Evolutionary conservation across 352 stramenopile genomes (phyloP).

Genomic region (Pythium aristosporum): DNA sequence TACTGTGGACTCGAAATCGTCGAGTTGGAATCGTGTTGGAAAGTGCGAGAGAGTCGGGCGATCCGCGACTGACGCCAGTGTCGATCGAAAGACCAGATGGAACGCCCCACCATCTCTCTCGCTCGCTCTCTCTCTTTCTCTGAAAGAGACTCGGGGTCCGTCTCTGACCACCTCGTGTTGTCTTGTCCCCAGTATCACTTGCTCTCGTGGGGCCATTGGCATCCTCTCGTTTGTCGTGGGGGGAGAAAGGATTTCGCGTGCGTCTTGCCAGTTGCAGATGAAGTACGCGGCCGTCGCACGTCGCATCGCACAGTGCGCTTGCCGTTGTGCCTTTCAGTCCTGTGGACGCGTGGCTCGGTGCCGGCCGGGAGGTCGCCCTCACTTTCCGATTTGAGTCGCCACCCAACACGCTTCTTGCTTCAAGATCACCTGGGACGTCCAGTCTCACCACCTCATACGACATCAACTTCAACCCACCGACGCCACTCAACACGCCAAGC

Average conservation of each 20-base stretch:
- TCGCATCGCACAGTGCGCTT: conserved; percentile 17
- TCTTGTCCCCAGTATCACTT: background rate
- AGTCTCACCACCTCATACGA: background rate
- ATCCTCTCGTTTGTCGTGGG: background rate
- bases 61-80: conserved; percentile 13
- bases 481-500: background rate
- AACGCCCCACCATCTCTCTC: conserved; percentile 9
- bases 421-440: background rate
- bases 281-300: conserved; percentile 1
- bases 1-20: background rate
- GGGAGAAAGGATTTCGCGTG: background rate
- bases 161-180: background rate
- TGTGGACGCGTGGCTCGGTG: background rate
- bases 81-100: conserved; percentile 26
- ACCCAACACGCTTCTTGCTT: background rate
- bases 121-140: background rate
- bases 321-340: background rate
- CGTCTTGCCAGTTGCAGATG: conserved; percentile 6
- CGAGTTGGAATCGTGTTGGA: background rate
- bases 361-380: background rate
- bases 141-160: background rate
- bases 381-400: conserved; percentile 9
- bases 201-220: background rate
- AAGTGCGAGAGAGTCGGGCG: conserved; percentile 14
- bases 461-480: conserved; percentile 6